A percentile compares a stretch with the other conserved stretches of the same genome.
Conservation (phyloP, 176 grass and related monocot genomes). For the Tillandsia fasciculata region DNA sequence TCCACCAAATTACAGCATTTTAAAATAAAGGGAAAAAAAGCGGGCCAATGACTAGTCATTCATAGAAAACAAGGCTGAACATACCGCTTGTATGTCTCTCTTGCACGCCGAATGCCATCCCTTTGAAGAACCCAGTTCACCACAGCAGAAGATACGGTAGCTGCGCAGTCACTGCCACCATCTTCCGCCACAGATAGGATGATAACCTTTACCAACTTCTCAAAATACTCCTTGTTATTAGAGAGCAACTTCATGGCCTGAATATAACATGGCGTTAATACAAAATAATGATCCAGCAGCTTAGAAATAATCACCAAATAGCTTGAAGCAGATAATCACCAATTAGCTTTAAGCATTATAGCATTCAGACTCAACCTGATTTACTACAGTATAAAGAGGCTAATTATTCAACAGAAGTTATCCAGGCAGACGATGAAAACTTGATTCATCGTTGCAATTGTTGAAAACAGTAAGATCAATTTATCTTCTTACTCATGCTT, state of each 20-base stretch:
- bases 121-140: constrained; percentile 62
- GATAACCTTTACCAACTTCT: constrained; percentile 49
- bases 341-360: too few species aligned
- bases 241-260: constrained; percentile 77
- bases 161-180: constrained; percentile 41
- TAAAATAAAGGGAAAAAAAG: background rate
- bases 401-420: too few species aligned
- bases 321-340: too few species aligned
- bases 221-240: constrained; percentile 47
- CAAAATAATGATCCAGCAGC: background rate
- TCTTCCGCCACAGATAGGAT: constrained; percentile 42
- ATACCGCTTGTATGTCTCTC: constrained; percentile 71
- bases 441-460: too few species aligned
- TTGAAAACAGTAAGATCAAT: too few species aligned
- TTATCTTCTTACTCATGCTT: too few species aligned
- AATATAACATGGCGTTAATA: constrained; percentile 11
- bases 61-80: background rate
- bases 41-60: background rate
- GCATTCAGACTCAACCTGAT: too few species aligned
- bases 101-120: constrained; percentile 54
- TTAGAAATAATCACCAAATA: constrained; percentile 3
- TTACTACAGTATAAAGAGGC: too few species aligned
- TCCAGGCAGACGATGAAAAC: too few species aligned
- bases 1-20: too few species aligned
- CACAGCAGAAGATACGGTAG: constrained; percentile 46